Percentiles rank a stretch among this genome's conserved stretches.
Evolutionary conservation across 1,284 basidiomycete species (phyloP).

Genomic region (Ceratobasidium sp.): DNA sequence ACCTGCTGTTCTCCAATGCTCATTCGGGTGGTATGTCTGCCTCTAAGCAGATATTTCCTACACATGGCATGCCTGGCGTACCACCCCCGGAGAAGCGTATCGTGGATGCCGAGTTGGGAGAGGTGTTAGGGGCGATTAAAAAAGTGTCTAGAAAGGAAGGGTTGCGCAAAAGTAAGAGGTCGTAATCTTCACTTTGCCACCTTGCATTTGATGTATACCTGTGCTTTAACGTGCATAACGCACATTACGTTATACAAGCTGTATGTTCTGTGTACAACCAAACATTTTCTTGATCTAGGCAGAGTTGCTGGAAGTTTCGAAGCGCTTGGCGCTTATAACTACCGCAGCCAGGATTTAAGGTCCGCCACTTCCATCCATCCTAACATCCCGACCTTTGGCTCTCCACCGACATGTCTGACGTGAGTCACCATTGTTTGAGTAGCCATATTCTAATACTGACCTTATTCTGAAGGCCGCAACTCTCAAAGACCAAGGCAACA

Average conservation of each 20-base stretch:
- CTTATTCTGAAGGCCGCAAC: constrained; percentile 60
- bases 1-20: constrained; percentile 66
- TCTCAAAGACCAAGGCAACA: constrained; percentile 95
- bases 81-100: background rate
- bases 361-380: constrained; percentile 12
- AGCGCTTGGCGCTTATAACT: constrained; percentile 27
- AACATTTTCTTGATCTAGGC: background rate
- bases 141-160: constrained; percentile 44
- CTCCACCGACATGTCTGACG: constrained; percentile 31
- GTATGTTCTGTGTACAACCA: constrained; percentile 4
- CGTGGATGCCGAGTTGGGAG: constrained; percentile 24
- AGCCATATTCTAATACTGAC: background rate
- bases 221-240: background rate
- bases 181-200: background rate
- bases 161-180: constrained; percentile 3
- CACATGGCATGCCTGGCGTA: background rate
- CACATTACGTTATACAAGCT: background rate
- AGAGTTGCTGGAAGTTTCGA: constrained; percentile 42
- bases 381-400: background rate
- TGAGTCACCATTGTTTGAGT: background rate
- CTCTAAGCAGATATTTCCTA: background rate
- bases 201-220: background rate
- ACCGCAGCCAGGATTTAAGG: constrained; percentile 1
- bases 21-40: background rate
- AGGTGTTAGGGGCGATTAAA: constrained; percentile 40